A percentile compares a stretch with the other conserved stretches of the same genome.
Conservation (phyloP, 257 asterid species). For the Rubia yunnanensis region DNA sequence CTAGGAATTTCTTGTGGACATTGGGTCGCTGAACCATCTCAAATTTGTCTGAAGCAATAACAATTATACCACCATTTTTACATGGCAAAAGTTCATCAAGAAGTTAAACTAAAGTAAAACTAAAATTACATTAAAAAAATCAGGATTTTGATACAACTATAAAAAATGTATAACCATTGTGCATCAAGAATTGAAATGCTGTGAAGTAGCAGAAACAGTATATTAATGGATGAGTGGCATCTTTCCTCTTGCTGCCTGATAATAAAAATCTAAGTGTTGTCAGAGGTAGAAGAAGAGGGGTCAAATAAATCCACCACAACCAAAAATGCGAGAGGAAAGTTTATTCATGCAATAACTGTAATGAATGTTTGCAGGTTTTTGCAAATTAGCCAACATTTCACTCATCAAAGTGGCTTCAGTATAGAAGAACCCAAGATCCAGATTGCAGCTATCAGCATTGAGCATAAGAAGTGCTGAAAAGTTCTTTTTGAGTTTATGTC, state of each 20-base stretch:
- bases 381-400: conserved; percentile 61
- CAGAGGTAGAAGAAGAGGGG: conserved; percentile 11
- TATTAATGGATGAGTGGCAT: conserved; percentile 4
- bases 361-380: conserved; percentile 88
- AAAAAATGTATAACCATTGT: background rate
- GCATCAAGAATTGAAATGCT: background rate
- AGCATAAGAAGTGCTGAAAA: conserved; percentile 59
- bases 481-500: conserved; percentile 48
- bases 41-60: background rate
- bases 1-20: background rate
- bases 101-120: background rate
- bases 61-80: background rate
- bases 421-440: conserved; percentile 72
- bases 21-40: background rate
- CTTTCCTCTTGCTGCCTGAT: background rate
- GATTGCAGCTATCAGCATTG: conserved; percentile 57
- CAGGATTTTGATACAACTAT: background rate
- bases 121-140: background rate
- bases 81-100: background rate
- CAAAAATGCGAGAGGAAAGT: conserved; percentile 32
- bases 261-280: conserved; percentile 13
- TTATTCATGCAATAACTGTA: conserved; percentile 54
- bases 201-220: background rate
- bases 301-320: conserved; percentile 27
- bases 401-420: conserved; percentile 53